Base-by-base conservation (phyloP, 352 stramenopile genomes). In the Phytopythium aichiense region DNA sequence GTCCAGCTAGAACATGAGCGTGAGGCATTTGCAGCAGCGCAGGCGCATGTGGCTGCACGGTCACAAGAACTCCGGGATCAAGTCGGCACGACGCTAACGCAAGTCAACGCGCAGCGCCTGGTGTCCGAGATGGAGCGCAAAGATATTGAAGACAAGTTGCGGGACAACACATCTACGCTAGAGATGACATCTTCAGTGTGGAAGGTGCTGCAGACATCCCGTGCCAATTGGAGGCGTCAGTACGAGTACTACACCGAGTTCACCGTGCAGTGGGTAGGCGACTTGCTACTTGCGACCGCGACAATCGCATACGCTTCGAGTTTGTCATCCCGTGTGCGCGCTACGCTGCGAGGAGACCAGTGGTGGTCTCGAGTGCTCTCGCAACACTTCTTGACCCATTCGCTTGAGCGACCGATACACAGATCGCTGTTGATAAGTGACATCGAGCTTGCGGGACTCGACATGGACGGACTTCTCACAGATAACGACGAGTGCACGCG, bases 221-320 rank as follows among this genome's bases (percentile, higher is more conserved):
- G 80, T 3, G 46, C 62, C 5, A 76, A 70, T 13, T 92, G 82
- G 81, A 49, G 72, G 23, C 33, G 64, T 3, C 42, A 33, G 30
- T 73, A 80, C 51, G 71, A 88, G 7, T 64, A 68, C 13, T 87
- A 77, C 60, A 72, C 61, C 0, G 61, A 79, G 53, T 79, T 86
- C 53, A 61, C 61, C 0, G 60, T 65, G 0, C 64, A 88, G 25
- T 79, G 73, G 61, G 72, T 79, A 56, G 84, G 77, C 4, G 81
- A 94, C 20, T 61, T 91, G 25, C 67, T 92, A n/a, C 55, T 94
- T 7, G 74, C 70, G 3, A 91, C 84, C 25, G 79, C 79, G 0
- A 58, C 68, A 0, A 58, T 88, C 12, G 69, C 65, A 0, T 94
- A 94, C 45, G 67, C 73, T 7, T 74, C 76, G 8, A 70, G 60